These are phyloP conservation scores for Tetracladium setigerum DNA, from an alignment of 495 filamentous ascomycete species.

Conservation along the genomic window DNA sequence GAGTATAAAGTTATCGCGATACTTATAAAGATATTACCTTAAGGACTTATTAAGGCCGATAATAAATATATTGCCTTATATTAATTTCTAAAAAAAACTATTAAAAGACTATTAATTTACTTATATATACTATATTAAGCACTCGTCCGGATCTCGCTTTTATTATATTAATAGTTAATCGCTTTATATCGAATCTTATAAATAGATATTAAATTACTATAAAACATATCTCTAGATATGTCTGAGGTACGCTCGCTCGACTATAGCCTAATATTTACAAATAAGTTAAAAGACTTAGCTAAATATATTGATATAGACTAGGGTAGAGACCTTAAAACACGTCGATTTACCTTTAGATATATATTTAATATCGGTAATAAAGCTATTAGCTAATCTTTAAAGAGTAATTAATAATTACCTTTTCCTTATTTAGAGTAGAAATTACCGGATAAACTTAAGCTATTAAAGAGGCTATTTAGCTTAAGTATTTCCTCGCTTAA, in stretches of 20 bases:
- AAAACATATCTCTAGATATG: conserved; percentile 2
- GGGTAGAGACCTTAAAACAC: conserved; percentile 1
- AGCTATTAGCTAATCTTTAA: conserved; percentile 1
- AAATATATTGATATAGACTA: conserved; percentile 4
- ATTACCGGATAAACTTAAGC: not conserved
- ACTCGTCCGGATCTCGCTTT: conserved; percentile 16
- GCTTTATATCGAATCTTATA: conserved; percentile 1
- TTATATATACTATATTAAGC: conserved; percentile 18
- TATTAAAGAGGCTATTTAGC: conserved; percentile 4
- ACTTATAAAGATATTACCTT: conserved; percentile 3
- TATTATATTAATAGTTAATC: conserved; percentile 2
- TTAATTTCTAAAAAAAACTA: conserved; percentile 4
- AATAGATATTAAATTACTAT: not conserved
- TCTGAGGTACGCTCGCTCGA: not conserved
- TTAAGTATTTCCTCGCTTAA: not conserved
- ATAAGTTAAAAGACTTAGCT: not conserved
- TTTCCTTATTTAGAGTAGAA: not conserved
- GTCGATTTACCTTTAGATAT: not conserved
- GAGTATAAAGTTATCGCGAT: conserved; percentile 8
- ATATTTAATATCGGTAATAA: conserved; percentile 2
- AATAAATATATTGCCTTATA: conserved; percentile 4
- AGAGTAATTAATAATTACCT: not conserved
- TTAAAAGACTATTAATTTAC: conserved; percentile 9
- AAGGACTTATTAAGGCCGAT: not conserved
- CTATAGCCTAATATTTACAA: not conserved